Evolutionary conservation across 306 rosid genomes (phyloP).

Genomic region (Cucurbita maxima): DNA sequence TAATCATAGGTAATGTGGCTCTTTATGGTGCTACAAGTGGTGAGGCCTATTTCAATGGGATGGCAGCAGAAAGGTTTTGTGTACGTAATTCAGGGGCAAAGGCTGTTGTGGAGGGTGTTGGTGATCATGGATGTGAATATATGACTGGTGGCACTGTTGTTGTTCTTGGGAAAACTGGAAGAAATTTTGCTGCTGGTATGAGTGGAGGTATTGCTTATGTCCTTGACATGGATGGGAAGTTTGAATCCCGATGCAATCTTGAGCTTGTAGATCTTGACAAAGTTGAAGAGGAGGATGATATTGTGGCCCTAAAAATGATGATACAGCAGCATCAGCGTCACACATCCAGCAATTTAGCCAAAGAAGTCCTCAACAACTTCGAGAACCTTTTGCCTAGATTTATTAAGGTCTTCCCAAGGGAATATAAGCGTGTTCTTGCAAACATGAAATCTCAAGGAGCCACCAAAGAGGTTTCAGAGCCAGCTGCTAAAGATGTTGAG

Average conservation of each 20-base stretch:
- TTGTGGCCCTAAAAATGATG: constrained; percentile 62
- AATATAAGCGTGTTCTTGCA: constrained; percentile 74
- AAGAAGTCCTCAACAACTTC: constrained; percentile 66
- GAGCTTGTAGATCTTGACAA: constrained; percentile 91
- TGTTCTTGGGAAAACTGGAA: constrained; percentile 86
- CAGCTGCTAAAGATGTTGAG: constrained; percentile 22
- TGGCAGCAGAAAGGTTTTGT: constrained; percentile 99
- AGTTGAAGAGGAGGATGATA: constrained; percentile 78
- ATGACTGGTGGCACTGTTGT: constrained; percentile 98
- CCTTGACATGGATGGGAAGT: constrained; percentile 59
- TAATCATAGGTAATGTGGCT: constrained; percentile 90
- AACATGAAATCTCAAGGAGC: constrained; percentile 42
- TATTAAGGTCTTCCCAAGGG: constrained; percentile 80
- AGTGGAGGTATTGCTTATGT: constrained; percentile 95
- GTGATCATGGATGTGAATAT: constrained; percentile 98
- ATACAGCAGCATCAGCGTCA: constrained; percentile 94
- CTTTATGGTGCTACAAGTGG: constrained; percentile 90
- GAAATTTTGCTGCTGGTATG: constrained; percentile 99
- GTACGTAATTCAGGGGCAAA: constrained; percentile 95
- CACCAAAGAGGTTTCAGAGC: constrained; percentile 24
- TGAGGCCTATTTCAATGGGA: constrained; percentile 95
- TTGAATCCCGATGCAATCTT: constrained; percentile 58
- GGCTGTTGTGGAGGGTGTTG: constrained; percentile 98
- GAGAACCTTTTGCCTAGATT: constrained; percentile 66
- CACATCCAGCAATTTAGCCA: constrained; percentile 67